These are phyloP conservation scores for Trichoderma atrobrunneum DNA, from an alignment of 2,329 filamentous ascomycete genomes.

Conservation along the genomic window DNA sequence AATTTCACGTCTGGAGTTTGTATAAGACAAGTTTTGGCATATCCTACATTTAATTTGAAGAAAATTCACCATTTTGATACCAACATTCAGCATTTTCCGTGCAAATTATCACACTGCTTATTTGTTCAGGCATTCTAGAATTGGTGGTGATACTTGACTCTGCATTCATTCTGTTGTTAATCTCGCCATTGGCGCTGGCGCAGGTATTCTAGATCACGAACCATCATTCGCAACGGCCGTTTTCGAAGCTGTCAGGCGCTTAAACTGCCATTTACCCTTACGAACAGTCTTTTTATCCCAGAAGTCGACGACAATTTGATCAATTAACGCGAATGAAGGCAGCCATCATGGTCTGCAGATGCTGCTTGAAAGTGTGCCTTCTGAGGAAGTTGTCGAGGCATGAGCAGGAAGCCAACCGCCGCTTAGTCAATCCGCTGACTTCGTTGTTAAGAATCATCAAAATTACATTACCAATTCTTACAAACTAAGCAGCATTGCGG, in stretches of 20 bases:
- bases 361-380: neutral
- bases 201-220: neutral
- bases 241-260: neutral
- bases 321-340: neutral
- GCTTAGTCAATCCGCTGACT: neutral
- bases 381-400: neutral
- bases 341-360: neutral
- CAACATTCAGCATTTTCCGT: neutral
- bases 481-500: neutral
- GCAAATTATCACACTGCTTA: fast-evolving
- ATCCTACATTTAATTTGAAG: neutral
- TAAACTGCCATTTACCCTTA: neutral
- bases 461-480: neutral
- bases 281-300: neutral
- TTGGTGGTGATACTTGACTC: neutral
- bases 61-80: neutral
- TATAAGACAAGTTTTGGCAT: neutral
- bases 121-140: neutral
- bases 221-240: neutral
- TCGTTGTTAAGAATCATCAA: neutral
- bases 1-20: neutral
- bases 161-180: too few relatives aligned
- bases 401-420: neutral
- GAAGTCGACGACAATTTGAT: neutral
- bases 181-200: too few relatives aligned